Conservation (phyloP, 2,329 filamentous ascomycete genomes). For the Metarhizium guizhouense region DNA sequence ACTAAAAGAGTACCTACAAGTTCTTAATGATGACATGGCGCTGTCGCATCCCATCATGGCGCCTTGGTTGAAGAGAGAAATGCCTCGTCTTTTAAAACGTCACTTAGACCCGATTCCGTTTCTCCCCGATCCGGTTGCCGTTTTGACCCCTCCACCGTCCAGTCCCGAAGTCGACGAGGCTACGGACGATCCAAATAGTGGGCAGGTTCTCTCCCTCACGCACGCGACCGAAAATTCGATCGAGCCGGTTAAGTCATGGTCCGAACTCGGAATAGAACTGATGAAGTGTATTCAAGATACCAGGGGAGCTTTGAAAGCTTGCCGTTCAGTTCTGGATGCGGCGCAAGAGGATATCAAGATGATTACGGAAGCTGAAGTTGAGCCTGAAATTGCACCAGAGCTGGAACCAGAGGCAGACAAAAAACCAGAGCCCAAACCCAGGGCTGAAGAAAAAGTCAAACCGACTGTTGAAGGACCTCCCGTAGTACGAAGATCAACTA, state of each 20-base stretch:
- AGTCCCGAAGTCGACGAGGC: conserved; percentile 5
- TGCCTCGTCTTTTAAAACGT: conserved; percentile 42
- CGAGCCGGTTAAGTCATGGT: conserved; percentile 20
- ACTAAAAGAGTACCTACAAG: conserved; percentile 43
- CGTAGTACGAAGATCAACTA: conserved; percentile 5
- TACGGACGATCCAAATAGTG: neutral
- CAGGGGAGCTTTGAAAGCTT: conserved; percentile 19
- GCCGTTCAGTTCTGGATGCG: conserved; percentile 17
- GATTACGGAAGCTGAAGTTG: conserved; percentile 3
- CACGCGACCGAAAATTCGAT: neutral
- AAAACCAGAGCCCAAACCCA: neutral
- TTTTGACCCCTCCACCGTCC: conserved; percentile 22
- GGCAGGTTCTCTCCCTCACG: neutral
- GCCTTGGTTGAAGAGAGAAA: conserved; percentile 43
- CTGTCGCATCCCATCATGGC: conserved; percentile 52
- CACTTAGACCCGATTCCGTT: conserved; percentile 55
- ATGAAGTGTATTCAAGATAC: conserved; percentile 22
- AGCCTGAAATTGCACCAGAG: neutral
- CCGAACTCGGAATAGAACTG: conserved; percentile 23
- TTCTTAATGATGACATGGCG: conserved; percentile 46
- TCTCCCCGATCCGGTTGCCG: conserved; percentile 42
- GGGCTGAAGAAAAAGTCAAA: conserved; percentile 1
- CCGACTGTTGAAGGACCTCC: conserved; percentile 3
- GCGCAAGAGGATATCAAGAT: conserved; percentile 9
- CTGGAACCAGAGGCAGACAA: neutral